Base-by-base conservation (phyloP, 139 green algal genomes). In the Picochlorum sp. region DNA sequence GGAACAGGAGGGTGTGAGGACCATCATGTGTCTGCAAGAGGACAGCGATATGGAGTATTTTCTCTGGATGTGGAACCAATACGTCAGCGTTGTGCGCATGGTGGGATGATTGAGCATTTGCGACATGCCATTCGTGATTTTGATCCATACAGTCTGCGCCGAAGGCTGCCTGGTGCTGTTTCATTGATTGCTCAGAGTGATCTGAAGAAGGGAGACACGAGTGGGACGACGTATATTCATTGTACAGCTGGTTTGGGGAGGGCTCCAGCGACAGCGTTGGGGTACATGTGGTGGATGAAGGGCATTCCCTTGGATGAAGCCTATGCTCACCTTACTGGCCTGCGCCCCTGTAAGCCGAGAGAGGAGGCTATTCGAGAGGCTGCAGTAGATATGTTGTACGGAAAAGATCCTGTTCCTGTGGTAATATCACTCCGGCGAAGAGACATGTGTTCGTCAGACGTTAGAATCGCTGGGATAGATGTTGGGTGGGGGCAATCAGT, bases 181-280 rank as follows among this genome's bases (percentile, higher is more conserved):
- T 34, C 75, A 0, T 28, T 65, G 16, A 77, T 91, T 47, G 74
- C 79, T 0, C 67, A 66, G 49, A 30, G 49, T 15, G 62, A 24
- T 37, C 44, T 52, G 23, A 26, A 38, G 14, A 49, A 72, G 16
- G 72, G 68, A 11, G 18, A 6, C 28, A 30, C 28, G 28, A 30
- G n/a, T 54, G 86, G 83, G 24, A 87, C 78, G 0, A 65, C 83
- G 6, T 98, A 98, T 73, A 86, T 98, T 54, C 92, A 98, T 78
- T 97, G 91, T 69, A 97, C 91, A 26, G 90, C 90, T 72, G 87
- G 87, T 87, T 72, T 98, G 68, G 92, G 92, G 1, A 80, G 92
- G 4, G 92, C 92, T 2, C 92, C 92, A 13, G 92, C 84, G 23
- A 82, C 85, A 4, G 92, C 92, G 0, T 74, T 97, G 55, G 89